A percentile compares a stretch with the other conserved stretches of the same genome.
phyloP scores from a whole-genome alignment of 1,284 basidiomycete genomes.

The Heterobasidion parviporum region DNA sequence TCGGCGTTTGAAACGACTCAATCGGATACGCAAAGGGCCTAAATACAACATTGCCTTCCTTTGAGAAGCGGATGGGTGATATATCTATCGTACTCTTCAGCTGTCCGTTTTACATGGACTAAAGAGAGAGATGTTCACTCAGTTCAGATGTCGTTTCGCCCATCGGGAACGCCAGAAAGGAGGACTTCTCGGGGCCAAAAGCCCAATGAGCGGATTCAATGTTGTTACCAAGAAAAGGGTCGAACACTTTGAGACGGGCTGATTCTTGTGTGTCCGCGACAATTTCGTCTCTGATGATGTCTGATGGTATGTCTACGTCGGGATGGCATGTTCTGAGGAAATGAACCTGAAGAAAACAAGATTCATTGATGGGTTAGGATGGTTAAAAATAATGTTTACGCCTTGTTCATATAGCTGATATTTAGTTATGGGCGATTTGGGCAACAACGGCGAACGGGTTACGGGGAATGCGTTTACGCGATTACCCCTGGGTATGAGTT shows the following conservation, averaged over 20 bases:
- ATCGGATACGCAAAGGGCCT: constrained; percentile 32
- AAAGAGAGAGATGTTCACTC: constrained; percentile 34
- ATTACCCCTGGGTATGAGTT: constrained; percentile 17
- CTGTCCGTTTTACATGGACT: background rate
- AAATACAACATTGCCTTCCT: constrained; percentile 25
- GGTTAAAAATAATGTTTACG: constrained; percentile 27
- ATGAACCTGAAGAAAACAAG: constrained; percentile 44
- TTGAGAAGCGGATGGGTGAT: constrained; percentile 30
- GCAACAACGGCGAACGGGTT: constrained; percentile 32
- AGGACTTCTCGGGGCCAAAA: constrained; percentile 18
- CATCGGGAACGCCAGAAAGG: constrained; percentile 49
- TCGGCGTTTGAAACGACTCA: constrained; percentile 46
- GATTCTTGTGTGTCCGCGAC: constrained; percentile 31
- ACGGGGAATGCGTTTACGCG: constrained; percentile 44
- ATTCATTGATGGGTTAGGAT: background rate
- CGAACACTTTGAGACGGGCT: constrained; percentile 32
- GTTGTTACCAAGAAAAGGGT: constrained; percentile 48
- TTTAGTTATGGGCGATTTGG: constrained; percentile 23
- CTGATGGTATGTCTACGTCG: constrained; percentile 59
- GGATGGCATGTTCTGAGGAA: constrained; percentile 62
- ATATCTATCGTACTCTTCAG: constrained; percentile 33
- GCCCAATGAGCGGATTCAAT: constrained; percentile 32
- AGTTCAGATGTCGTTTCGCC: constrained; percentile 50
- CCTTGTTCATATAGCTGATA: constrained; percentile 51
- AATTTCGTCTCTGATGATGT: constrained; percentile 51